Base-by-base conservation (phyloP, 257 asterid species). In the Gentiana straminea region DNA sequence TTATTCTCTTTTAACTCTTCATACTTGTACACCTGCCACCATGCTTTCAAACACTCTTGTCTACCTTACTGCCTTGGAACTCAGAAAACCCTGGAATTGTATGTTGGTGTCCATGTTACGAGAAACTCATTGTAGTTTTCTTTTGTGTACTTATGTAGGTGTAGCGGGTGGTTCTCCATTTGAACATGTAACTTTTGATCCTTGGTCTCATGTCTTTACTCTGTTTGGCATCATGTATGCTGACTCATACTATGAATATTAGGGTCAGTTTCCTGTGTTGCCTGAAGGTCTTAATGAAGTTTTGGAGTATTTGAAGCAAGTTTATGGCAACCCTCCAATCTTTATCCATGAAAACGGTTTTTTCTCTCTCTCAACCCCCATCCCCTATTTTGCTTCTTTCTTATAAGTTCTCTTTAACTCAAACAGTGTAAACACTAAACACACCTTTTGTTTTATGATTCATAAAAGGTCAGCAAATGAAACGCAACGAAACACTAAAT, bases 291-390 rank as follows among this genome's bases (percentile, higher is more conserved):
- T 77, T 45, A 13, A 37, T 34, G 65, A 13, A 51, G 51, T 65
- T 61, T 76, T 81, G n/a, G 71, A 75, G 70, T 24, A 73, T 60
- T 60, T 47, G 62, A 13, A 81, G 76, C 63, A 73, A 43, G 66
- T 49, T 50, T 77, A 73, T 64, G 78, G 73, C 13, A 73, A 77
- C 66, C 78, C 72, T 5, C 70, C 77, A 8, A 12, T 81, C 46
- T 81, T 75, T 69, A 57, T 81, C 73, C 79, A 63, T 10, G 68
- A 63, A 55, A 63, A 55, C 49, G 68, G 68, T 55, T 34, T 37
- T 63, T 7, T 37, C 7, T 38, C 34, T 61, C 65, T 34, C 33
- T 43, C 50, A 36, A 36, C 15, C 53, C 4, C 35, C 13, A 24
- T n/a, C 53, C 15, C 46, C 24, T 24, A 24, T 24, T 24, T 24